Base-by-base conservation (phyloP, 169 alveolate species). In the Theileria sp. region DNA sequence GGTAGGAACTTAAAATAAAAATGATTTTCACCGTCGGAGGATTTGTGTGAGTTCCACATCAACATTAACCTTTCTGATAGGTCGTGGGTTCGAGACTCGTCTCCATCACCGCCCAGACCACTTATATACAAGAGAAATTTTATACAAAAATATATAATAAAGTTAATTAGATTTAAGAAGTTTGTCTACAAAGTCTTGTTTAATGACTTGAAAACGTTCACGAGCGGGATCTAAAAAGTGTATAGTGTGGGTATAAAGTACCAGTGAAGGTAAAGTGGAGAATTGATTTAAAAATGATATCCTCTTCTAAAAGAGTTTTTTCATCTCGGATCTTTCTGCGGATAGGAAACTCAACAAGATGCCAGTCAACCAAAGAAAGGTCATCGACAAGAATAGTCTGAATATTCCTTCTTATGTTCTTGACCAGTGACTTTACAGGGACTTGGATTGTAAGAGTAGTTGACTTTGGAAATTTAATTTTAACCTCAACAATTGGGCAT, bases 271-370 rank as follows among this genome's bases (percentile, higher is more conserved):
- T 70, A 69, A 81, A 81, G 61, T 81, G 88, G 50, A 81, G 75
- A 28, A 81, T 60, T 30, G 75, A 73, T 34, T 65, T 77, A 58
- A 64, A 70, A 38, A 23, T 51, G 49, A 81, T 76, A 56, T 72
- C 88, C 73, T 81, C 78, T 75, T 81, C 83, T 5, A 81, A 13
- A 2, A 81, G 79, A 6, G 88, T 81, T 64, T 72, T 81, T 62
- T 30, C n/a, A 30, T 73, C 83, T 44, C 76, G 54, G 21, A 81
- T 54, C 0, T 19, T 70, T 13, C 85, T 77, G 26, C 75, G 60
- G 7, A 66, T 74, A 9, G 88, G 88, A 49, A 81, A 50, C 51
- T 81, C 88, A n/a, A 75, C 78, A 9, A 81, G 85, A 23, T 81
- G 74, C 88, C 88, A 81, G 72, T 66, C 75, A 15, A 65, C 75